A percentile compares a stretch with the other conserved stretches of the same genome.
phyloP scores from a whole-genome alignment of 495 filamentous ascomycete genomes.

The Margaritispora aquatica region DNA sequence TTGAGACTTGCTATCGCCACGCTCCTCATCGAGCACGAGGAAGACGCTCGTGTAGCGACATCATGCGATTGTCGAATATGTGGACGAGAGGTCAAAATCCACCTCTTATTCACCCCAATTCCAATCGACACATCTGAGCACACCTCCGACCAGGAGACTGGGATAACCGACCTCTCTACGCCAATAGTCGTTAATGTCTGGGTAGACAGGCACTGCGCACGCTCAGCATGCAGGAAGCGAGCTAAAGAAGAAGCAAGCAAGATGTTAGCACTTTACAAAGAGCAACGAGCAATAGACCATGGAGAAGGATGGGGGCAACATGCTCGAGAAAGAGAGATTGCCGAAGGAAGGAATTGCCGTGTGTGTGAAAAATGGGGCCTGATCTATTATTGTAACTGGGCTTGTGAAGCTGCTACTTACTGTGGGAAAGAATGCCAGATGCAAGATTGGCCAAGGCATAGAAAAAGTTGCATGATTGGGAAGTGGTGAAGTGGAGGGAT shows the following conservation, averaged over 20 bases:
- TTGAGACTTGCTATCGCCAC: background rate
- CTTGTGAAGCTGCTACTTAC: background rate
- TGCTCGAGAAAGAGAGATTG: background rate
- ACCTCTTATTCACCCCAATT: background rate
- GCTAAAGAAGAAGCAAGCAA: background rate
- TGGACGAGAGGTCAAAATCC: background rate
- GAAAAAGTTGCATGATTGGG: background rate
- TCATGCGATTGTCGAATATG: background rate
- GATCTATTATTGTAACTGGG: background rate
- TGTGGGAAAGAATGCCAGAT: background rate
- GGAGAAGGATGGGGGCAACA: background rate
- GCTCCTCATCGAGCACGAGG: background rate
- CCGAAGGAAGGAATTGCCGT: background rate
- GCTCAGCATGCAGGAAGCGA: background rate
- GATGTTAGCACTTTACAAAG: background rate
- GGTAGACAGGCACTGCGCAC: background rate
- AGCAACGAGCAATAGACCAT: background rate
- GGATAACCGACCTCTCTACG: background rate
- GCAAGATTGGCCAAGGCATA: background rate
- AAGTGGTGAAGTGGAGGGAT: background rate
- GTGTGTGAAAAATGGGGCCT: background rate
- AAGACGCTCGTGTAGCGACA: background rate
- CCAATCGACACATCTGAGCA: background rate
- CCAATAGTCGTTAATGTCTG: background rate
- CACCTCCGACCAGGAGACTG: background rate